Base-by-base conservation (phyloP, 257 asterid genomes). In the Fraxinus pennsylvanica region DNA sequence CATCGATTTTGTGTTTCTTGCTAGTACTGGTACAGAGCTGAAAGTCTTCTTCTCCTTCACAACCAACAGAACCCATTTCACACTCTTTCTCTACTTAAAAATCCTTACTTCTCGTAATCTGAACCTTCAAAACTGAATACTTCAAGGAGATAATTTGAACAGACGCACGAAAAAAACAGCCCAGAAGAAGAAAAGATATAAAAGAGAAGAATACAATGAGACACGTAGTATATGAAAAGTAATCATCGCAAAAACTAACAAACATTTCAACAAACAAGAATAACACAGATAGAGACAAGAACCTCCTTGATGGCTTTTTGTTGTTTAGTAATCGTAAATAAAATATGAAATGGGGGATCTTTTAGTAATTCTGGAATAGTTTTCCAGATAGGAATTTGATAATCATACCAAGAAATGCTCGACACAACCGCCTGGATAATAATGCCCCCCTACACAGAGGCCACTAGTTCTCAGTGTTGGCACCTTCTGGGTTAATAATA, bases 41-140 rank as follows among this genome's bases (percentile, higher is more conserved):
- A 81, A 85, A 84, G 74, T 82, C 94, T 79, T 82, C 89, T 77
- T 84, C 93, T 82, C 79, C 83, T 21, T 68, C 83, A 71, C 87
- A 82, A 79, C 86, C 90, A 82, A 80, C 85, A 73, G 87, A 87
- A 73, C 84, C 92, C 96, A 90, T 92, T 78, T 78, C 80, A 47
- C 78, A 39, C 73, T 61, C 68, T 80, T 79, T 4, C 41, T 70
- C 32, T 50, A 68, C 71, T 76, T 75, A 74, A 76, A 61, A 45
- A 35, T 54, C 54, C 32, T 45, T 21, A 27, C 68, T 76, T 69
- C 63, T 59, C 19, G 50, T 2, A 73, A 57, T 66, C 73, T 30
- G 75, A 82, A 76, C 30, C 41, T 30, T 73, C 77, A 82, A 74
- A 77, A 68, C 25, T 19, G 54, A 75, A 78, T 8, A 50, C 73